Percentiles rank a stretch among this genome's conserved stretches.
Conservation (phyloP, 2,329 filamentous ascomycete genomes). For the Mycosphaerelloides madeirae region DNA sequence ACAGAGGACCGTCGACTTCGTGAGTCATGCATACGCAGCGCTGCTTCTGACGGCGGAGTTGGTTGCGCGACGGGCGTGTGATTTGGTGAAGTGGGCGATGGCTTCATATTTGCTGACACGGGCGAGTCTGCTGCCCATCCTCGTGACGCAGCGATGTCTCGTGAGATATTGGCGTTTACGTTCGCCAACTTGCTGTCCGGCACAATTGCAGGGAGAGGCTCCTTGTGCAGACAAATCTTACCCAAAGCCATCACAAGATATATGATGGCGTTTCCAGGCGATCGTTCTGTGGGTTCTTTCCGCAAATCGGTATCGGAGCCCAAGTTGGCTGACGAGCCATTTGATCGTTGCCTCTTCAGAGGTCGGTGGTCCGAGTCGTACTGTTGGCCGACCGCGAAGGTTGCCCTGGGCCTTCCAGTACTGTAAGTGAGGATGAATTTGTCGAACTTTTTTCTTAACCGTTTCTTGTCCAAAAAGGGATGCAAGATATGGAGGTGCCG, state of each 20-base stretch:
- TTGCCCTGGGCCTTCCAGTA: constrained; percentile 20
- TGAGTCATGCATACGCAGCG: constrained; percentile 17
- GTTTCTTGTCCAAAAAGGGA: constrained; percentile 56
- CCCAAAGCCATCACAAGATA: constrained; percentile 80
- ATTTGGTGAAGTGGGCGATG: constrained; percentile 38
- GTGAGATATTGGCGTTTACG: constrained; percentile 34
- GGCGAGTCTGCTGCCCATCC: constrained; percentile 26
- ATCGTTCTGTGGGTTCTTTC: constrained; percentile 48
- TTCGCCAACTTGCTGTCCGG: constrained; percentile 41
- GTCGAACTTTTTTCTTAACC: constrained; percentile 50
- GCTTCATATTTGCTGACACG: constrained; percentile 29
- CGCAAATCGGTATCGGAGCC: constrained; percentile 9
- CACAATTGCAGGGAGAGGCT: constrained; percentile 53
- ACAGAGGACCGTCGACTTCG: constrained; percentile 30
- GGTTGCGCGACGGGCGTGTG: constrained; percentile 30
- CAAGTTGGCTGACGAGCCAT: constrained; percentile 22
- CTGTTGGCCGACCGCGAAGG: constrained; percentile 25
- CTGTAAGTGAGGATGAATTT: constrained; percentile 49
- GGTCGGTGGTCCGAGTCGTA: constrained; percentile 25
- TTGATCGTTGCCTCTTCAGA: constrained; percentile 30
- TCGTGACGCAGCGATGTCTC: constrained; percentile 21
- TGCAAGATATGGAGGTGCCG: constrained; percentile 59
- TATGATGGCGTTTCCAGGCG: constrained; percentile 74
- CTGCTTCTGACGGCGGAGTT: constrained; percentile 28
- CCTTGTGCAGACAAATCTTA: constrained; percentile 63